A percentile compares a stretch with the other conserved stretches of the same genome.
These are phyloP conservation scores for Talaromyces nanjingensis DNA, from an alignment of 495 filamentous ascomycete genomes.

Conservation along the genomic window DNA sequence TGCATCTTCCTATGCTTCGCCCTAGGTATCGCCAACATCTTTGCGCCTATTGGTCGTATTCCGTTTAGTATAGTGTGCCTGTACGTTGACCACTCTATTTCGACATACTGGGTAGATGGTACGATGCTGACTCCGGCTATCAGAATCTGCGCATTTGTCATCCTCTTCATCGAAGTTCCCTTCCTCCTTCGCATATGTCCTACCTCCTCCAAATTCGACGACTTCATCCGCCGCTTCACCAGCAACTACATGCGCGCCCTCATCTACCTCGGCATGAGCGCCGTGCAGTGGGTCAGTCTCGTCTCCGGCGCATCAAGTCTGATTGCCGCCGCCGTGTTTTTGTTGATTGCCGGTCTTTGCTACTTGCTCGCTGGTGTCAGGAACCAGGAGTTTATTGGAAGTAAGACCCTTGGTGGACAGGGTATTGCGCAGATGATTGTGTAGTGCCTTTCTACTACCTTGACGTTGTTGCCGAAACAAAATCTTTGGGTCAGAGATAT, in stretches of 20 bases:
- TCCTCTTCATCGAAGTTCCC: conserved; percentile 96
- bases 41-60: conserved; percentile 59
- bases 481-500: background rate
- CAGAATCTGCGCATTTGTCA: conserved; percentile 58
- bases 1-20: conserved; percentile 95
- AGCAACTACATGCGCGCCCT: conserved; percentile 97
- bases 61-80: conserved; percentile 79
- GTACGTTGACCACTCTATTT: conserved; percentile 46
- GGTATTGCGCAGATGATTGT: conserved; percentile 99
- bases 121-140: background rate
- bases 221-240: conserved; percentile 83
- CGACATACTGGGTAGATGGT: background rate
- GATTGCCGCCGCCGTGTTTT: conserved; percentile 78
- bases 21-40: conserved; percentile 87
- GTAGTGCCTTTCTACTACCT: conserved; percentile 27
- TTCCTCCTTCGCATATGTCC: conserved; percentile 97
- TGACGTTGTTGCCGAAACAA: background rate
- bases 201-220: conserved; percentile 83
- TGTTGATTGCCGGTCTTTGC: conserved; percentile 70
- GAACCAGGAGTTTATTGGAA: conserved; percentile 90
- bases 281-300: conserved; percentile 77
- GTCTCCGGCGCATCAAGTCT: conserved; percentile 52
- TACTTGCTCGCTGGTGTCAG: conserved; percentile 81
- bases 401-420: conserved; percentile 92
- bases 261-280: conserved; percentile 75